phyloP scores from a whole-genome alignment of 2,329 filamentous ascomycete genomes.

The Fusarium marasasianum region DNA sequence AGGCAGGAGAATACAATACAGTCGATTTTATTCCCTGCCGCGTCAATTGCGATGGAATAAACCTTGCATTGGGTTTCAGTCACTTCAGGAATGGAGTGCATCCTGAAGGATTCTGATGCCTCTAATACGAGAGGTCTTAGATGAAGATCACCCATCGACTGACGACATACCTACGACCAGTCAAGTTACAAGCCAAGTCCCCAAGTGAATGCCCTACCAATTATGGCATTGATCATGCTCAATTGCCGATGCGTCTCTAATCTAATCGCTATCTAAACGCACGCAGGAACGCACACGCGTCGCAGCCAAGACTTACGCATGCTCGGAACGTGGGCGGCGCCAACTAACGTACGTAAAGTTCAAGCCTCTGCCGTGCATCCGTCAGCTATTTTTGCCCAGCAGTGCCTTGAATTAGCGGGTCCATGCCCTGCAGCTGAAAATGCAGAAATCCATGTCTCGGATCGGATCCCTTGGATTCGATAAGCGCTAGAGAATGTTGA shows the following conservation, averaged over 20 bases:
- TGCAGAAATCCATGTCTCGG: neutral
- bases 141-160: neutral
- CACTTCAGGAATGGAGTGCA: neutral
- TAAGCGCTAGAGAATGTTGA: neutral
- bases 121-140: neutral
- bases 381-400: neutral
- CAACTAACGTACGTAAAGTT: neutral
- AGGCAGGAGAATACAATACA: rapidly evolving
- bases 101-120: neutral
- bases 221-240: neutral
- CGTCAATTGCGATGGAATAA: rapidly evolving
- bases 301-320: neutral
- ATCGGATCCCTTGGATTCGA: neutral
- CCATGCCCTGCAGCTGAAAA: neutral
- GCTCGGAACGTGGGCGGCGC: neutral
- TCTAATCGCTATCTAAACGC: neutral
- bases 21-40: rapidly evolving
- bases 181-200: neutral
- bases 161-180: neutral
- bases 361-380: neutral
- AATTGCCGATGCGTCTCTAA: neutral
- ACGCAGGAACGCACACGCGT: neutral
- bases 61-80: neutral
- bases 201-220: no score
- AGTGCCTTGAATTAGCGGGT: neutral